Evolutionary conservation across 345 rosid species (phyloP).

Genomic region (Gossypium anomalum): DNA sequence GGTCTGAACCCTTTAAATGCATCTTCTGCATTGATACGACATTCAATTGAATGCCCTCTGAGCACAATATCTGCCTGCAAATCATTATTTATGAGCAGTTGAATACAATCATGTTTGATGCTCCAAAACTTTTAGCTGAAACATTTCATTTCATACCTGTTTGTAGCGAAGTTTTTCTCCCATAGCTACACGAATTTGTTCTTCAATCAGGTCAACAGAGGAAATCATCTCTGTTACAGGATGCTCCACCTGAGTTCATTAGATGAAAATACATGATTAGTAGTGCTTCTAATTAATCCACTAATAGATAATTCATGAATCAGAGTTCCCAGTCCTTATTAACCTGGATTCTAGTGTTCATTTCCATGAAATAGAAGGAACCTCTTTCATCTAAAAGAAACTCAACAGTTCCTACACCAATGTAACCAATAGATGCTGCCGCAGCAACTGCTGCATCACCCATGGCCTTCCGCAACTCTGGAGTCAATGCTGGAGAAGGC

Average conservation of each 20-base stretch:
- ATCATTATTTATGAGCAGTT: conserved; percentile 3
- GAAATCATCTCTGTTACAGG: conserved; percentile 99
- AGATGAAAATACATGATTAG: conserved; percentile 12
- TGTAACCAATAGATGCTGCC: conserved; percentile 97
- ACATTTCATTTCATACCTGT: conserved; percentile 49
- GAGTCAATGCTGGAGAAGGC: conserved; percentile 95
- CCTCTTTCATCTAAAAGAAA: conserved; percentile 99
- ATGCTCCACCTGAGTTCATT: conserved; percentile 75
- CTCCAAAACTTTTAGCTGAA: neutral
- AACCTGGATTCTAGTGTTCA: conserved; percentile 99
- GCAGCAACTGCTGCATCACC: conserved; percentile 99
- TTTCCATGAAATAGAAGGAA: conserved; percentile 98
- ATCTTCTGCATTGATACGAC: conserved; percentile 98
- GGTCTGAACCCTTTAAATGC: conserved; percentile 96
- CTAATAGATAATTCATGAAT: conserved; percentile 1
- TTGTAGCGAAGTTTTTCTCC: conserved; percentile 83
- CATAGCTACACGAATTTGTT: conserved; percentile 97
- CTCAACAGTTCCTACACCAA: conserved; percentile 96
- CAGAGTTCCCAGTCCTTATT: conserved; percentile 1
- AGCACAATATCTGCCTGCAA: conserved; percentile 90
- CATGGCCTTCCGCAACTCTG: conserved; percentile 94
- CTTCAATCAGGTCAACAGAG: conserved; percentile 94
- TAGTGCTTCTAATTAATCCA: conserved; percentile 1
- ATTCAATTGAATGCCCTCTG: conserved; percentile 95
- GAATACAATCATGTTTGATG: neutral